Percentiles rank a stretch among this genome's conserved stretches.
phyloP scores from a whole-genome alignment of 2,329 filamentous ascomycete genomes.

The Aspergillus pseudoglaucus region DNA sequence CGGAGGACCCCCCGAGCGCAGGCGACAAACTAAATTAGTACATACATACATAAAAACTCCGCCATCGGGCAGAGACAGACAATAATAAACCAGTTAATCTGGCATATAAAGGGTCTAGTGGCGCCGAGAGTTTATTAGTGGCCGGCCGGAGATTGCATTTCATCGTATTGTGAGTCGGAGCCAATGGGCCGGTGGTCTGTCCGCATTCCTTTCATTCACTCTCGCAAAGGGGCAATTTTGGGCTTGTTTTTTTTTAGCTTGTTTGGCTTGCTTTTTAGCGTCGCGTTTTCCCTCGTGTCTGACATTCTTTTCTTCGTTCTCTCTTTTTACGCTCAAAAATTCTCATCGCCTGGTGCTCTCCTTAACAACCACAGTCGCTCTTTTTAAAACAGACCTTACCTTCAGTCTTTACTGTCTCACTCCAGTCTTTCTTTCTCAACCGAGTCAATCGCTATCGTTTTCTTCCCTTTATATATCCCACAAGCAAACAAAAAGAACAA shows the following conservation, averaged over 20 bases:
- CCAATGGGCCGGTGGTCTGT: not conserved
- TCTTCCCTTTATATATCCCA: no score
- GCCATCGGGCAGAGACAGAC: not conserved
- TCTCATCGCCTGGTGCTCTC: no score
- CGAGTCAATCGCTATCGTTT: not conserved
- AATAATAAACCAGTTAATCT: not conserved
- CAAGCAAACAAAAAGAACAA: conserved; percentile 24
- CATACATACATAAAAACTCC: not conserved
- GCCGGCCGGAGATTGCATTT: not conserved
- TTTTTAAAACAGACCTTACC: no score
- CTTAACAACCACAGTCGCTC: no score
- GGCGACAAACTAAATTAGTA: no score
- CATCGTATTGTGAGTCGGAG: not conserved
- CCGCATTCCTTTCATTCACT: not conserved
- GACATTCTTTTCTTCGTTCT: no score
- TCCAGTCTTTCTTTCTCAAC: not conserved
- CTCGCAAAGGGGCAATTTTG: not conserved
- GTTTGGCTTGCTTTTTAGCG: not conserved
- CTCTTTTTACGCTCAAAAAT: no score
- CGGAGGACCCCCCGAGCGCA: no score
- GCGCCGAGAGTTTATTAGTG: not conserved
- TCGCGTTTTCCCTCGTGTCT: not conserved
- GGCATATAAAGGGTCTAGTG: not conserved
- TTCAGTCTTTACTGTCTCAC: not conserved
- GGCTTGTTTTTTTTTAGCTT: not conserved